Evolutionary conservation across 495 filamentous ascomycete species (phyloP).

Genomic region (Neurospora sp.): DNA sequence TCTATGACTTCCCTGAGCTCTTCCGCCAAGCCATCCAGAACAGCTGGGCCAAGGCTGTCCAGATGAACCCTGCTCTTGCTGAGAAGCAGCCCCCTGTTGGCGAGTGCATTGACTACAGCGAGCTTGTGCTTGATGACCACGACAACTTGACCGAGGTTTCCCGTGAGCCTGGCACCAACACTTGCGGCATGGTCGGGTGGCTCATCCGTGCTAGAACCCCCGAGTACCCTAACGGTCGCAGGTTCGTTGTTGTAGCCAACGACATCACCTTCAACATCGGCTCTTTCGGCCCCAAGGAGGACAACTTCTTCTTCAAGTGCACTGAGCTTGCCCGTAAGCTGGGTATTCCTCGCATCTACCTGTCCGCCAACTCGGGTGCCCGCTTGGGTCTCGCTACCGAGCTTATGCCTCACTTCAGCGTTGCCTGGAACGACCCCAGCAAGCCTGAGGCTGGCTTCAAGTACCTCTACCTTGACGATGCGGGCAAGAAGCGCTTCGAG

Average conservation of each 20-base stretch:
- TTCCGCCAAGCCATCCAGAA: slow-evolving; percentile 98
- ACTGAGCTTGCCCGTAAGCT: slow-evolving; percentile 87
- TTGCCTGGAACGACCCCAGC: slow-evolving; percentile 82
- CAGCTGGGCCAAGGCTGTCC: slow-evolving; percentile 68
- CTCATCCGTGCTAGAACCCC: slow-evolving; percentile 92
- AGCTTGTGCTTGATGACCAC: slow-evolving; percentile 86
- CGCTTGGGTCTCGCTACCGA: slow-evolving; percentile 95
- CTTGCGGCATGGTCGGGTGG: slow-evolving; percentile 97
- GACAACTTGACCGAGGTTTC: slow-evolving; percentile 88
- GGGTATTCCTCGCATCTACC: slow-evolving; percentile 91
- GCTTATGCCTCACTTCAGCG: slow-evolving; percentile 90
- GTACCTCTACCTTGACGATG: slow-evolving; percentile 91
- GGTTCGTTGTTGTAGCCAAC: slow-evolving; percentile 95
- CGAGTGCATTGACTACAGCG: slow-evolving; percentile 91
- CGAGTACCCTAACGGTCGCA: slow-evolving; percentile 87
- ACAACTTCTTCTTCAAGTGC: slow-evolving; percentile 98
- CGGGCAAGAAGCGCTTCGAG: slow-evolving; percentile 79
- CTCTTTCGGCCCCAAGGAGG: slow-evolving; percentile 91
- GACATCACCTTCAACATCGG: slow-evolving; percentile 99
- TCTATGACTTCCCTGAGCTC: slow-evolving; percentile 98
- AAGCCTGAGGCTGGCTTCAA: slow-evolving; percentile 91
- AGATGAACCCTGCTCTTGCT: slow-evolving; percentile 57
- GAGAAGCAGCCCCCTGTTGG: slow-evolving; percentile 75
- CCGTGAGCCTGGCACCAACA: slow-evolving; percentile 89
- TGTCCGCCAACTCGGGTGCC: slow-evolving; percentile 99